Percentiles rank a stretch among this genome's conserved stretches.
Conservation (phyloP, 176 grass and related monocot genomes). For the Eleusine coracana region DNA sequence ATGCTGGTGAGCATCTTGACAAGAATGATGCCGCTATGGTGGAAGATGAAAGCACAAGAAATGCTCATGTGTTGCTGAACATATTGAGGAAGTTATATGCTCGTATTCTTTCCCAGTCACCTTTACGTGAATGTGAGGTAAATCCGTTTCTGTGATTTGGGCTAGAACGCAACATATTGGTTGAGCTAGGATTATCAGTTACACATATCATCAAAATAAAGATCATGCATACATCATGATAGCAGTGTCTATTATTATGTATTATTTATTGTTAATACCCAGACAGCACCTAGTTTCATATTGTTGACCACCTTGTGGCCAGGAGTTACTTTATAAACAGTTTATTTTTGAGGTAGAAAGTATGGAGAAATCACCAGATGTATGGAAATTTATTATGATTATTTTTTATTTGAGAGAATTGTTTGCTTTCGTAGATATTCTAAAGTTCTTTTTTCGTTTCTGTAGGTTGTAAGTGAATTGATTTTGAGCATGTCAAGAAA, state of each 20-base stretch:
- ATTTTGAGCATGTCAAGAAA: constrained; percentile 62
- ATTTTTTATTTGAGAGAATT: not conserved
- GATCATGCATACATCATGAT: not conserved
- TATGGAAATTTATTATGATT: constrained; percentile 5
- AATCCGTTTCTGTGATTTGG: constrained; percentile 33
- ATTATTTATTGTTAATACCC: constrained; percentile 24
- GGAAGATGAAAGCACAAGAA: constrained; percentile 36
- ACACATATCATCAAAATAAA: constrained; percentile 18
- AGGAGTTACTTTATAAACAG: constrained; percentile 3
- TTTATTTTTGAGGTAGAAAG: constrained; percentile 9
- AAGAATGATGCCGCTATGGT: constrained; percentile 11
- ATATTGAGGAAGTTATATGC: constrained; percentile 64
- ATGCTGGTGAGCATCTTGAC: constrained; percentile 33
- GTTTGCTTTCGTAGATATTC: constrained; percentile 22
- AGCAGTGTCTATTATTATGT: constrained; percentile 15
- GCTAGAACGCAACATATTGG: constrained; percentile 14
- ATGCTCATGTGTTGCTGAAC: constrained; percentile 49
- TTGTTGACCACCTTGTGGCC: not conserved
- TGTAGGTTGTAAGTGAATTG: constrained; percentile 69
- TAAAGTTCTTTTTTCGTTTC: constrained; percentile 43
- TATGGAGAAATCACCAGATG: not conserved
- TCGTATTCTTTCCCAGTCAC: constrained; percentile 57
- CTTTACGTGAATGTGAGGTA: constrained; percentile 85
- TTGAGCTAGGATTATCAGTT: constrained; percentile 8
- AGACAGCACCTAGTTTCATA: constrained; percentile 18